These are phyloP conservation scores for Annulohypoxylon moriforme DNA, from an alignment of 495 filamentous ascomycete species.

Conservation along the genomic window DNA sequence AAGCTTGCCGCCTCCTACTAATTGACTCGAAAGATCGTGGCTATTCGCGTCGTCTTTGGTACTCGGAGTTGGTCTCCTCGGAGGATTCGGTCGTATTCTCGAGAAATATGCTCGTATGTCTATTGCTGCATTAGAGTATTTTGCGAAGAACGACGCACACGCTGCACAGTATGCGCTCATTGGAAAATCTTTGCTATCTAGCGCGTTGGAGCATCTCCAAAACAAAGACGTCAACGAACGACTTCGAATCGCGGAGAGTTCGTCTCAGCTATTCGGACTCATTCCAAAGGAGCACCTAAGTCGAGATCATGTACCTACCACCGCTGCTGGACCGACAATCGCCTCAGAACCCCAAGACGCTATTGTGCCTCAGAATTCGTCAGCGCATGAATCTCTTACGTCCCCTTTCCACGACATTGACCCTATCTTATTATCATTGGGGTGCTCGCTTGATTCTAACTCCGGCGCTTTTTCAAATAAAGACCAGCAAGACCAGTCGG, in stretches of 20 bases:
- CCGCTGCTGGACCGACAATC: not conserved
- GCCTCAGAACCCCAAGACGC: not conserved
- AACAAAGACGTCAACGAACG: constrained; percentile 54
- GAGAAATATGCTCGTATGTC: constrained; percentile 56
- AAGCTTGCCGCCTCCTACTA: not conserved
- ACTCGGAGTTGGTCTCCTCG: constrained; percentile 57
- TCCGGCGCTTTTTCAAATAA: constrained; percentile 28
- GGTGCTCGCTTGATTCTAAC: constrained; percentile 27
- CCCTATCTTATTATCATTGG: constrained; percentile 43
- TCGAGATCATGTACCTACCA: not conserved
- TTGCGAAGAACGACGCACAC: constrained; percentile 55
- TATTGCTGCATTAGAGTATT: constrained; percentile 57
- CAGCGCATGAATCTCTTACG: constrained; percentile 6
- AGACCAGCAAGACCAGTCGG: constrained; percentile 44
- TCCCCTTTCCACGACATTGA: constrained; percentile 44
- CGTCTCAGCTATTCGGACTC: constrained; percentile 57
- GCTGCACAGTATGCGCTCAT: constrained; percentile 60
- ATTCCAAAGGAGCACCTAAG: constrained; percentile 42
- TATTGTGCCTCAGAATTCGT: constrained; percentile 4
- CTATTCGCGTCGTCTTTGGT: constrained; percentile 60
- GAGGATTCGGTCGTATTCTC: constrained; percentile 57
- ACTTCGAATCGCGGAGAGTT: constrained; percentile 54
- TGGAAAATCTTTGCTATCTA: constrained; percentile 56
- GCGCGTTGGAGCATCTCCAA: constrained; percentile 53
- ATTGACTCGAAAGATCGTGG: constrained; percentile 51